phyloP scores from a whole-genome alignment of 2,329 filamentous ascomycete genomes.

The Botryotinia globosa region DNA sequence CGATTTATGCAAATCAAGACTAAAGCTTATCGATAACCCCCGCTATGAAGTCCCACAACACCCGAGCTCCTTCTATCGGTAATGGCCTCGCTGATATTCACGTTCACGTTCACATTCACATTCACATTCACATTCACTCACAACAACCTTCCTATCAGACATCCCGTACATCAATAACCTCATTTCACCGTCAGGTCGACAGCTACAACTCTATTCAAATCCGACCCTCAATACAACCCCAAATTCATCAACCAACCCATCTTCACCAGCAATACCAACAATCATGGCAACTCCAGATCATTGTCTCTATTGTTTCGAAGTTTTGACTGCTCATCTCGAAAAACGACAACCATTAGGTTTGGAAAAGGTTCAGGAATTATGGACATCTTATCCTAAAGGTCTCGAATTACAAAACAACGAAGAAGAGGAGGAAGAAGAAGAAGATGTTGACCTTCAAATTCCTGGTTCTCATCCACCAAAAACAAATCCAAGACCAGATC shows the following conservation, averaged over 20 bases:
- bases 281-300: conserved; percentile 81
- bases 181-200: background rate
- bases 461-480: background rate
- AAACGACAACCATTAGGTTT: conserved; percentile 66
- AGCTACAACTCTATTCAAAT: background rate
- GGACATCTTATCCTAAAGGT: conserved; percentile 40
- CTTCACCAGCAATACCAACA: background rate
- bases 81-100: too few relatives aligned
- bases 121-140: background rate
- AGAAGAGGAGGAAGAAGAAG: conserved; percentile 38
- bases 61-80: background rate
- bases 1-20: background rate
- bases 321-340: conserved; percentile 72
- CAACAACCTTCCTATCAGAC: too few relatives aligned
- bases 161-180: background rate
- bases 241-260: background rate
- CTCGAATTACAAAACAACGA: conserved; percentile 39
- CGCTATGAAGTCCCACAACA: conserved; percentile 15
- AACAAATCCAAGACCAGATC: conserved; percentile 2
- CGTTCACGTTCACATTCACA: background rate
- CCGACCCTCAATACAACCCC: background rate
- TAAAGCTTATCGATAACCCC: conserved; percentile 2
- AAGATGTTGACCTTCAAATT: background rate
- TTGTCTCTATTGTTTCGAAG: conserved; percentile 92
- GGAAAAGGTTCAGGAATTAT: conserved; percentile 66